Evolutionary conservation across 805 yeast species (phyloP).

Genomic region (Scheffersomyces coipomensis): DNA sequence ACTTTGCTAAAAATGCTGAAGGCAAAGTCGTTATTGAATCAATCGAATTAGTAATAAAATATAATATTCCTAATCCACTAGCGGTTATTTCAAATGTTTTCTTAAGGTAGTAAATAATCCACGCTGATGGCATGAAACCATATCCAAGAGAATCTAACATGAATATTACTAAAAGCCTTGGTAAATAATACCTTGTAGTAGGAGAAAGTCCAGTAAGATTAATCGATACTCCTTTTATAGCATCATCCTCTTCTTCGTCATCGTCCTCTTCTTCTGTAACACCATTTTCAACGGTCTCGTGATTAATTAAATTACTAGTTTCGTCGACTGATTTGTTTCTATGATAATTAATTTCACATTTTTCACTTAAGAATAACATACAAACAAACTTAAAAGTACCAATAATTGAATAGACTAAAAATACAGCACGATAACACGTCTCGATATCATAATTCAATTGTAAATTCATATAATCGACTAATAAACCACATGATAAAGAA

Average conservation of each 20-base stretch:
- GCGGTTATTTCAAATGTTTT: slow-evolving; percentile 54
- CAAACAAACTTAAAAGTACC: slow-evolving; percentile 52
- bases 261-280: slow-evolving; percentile 4
- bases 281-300: neutral
- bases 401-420: slow-evolving; percentile 52
- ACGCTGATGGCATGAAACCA: slow-evolving; percentile 85
- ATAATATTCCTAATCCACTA: slow-evolving; percentile 61
- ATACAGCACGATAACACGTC: slow-evolving; percentile 54
- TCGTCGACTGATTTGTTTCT: slow-evolving; percentile 13
- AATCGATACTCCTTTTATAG: slow-evolving; percentile 8
- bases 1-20: slow-evolving; percentile 66
- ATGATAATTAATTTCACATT: slow-evolving; percentile 46
- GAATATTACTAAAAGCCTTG: slow-evolving; percentile 57
- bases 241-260: slow-evolving; percentile 5
- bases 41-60: slow-evolving; percentile 60
- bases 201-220: slow-evolving; percentile 37
- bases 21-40: slow-evolving; percentile 73
- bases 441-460: slow-evolving; percentile 30
- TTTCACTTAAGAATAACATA: slow-evolving; percentile 49
- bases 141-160: slow-evolving; percentile 85
- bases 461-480: slow-evolving; percentile 46
- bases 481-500: slow-evolving; percentile 57
- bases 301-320: neutral
- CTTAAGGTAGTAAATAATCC: slow-evolving; percentile 83
- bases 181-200: slow-evolving; percentile 41